Evolutionary conservation across 2,329 filamentous ascomycete species (phyloP).

Genomic region (Pyrenophora tritici-repentis): DNA sequence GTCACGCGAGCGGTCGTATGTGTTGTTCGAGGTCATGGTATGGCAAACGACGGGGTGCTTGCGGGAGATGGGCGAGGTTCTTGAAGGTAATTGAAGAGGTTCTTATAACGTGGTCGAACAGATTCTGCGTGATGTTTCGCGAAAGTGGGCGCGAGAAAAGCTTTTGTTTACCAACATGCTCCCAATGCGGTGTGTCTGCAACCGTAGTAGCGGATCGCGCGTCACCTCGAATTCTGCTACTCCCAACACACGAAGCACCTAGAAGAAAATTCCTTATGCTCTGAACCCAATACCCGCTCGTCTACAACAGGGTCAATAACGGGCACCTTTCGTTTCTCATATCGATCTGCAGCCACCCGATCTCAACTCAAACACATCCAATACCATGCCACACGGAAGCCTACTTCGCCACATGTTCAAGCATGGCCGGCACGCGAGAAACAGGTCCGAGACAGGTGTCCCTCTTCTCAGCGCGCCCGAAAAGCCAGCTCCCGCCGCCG

Average conservation of each 20-base stretch:
- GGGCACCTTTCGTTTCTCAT: not conserved
- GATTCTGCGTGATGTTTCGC: no score
- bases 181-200: not conserved
- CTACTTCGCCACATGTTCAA: slow-evolving; percentile 26
- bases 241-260: not conserved
- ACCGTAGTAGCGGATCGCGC: not conserved
- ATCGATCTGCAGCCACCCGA: not conserved
- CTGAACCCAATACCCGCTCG: not conserved
- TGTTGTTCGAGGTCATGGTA: not conserved
- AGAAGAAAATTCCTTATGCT: not conserved
- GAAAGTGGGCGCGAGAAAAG: no score
- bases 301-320: not conserved
- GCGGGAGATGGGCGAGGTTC: not conserved
- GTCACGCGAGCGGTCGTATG: not conserved
- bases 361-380: not conserved
- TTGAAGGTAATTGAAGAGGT: no score
- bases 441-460: not conserved
- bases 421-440: slow-evolving; percentile 4
- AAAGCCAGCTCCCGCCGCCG: not conserved
- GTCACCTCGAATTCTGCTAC: not conserved
- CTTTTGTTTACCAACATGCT: no score
- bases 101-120: no score
- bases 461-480: not conserved
- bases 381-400: slow-evolving; percentile 9
- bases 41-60: not conserved